Base-by-base conservation (phyloP, 1,284 basidiomycete genomes). In the Sphaerobolus stellatus region DNA sequence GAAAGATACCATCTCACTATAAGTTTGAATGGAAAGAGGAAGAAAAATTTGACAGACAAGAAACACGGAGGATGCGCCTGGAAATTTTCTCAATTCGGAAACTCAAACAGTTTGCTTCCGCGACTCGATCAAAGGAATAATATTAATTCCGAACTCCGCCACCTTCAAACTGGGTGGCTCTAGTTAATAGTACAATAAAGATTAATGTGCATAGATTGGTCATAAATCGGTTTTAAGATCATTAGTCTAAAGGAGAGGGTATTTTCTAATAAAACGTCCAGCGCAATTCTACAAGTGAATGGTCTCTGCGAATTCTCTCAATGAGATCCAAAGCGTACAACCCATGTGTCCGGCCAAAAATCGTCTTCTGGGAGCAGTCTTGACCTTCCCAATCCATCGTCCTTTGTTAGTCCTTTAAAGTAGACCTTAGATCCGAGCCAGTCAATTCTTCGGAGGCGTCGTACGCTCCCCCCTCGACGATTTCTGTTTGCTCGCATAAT, bases 331-430 rank as follows among this genome's bases (percentile, higher is more conserved):
- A 74, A 65, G 55, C 66, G 71, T 40, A 74, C 58, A 13, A 74
- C 60, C 67, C 68, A 75, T 5, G 75, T 75, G 62, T 79, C 76
- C 9, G 65, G 43, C 57, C 54, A 70, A 4, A 59, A 58, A 41
- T 69, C 62, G 22, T 62, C 54, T 7, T 74, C 74, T 18, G 81
- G 82, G 20, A 83, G 58, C 41, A 77, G 54, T 56, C 80, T 73
- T 57, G 68, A 61, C 62, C 76, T 79, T 54, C 71, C 72, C 61
- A 76, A 84, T 2, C 77, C 78, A 20, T 80, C 80, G 55, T 83
- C 77, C 64, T 70, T 76, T 59, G 80, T 77, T 57, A 86, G 61
- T 1, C 84, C 84, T 56, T 73, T 79, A 64, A 86, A 86, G 25
- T 79, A 65, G 2, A 78, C 78, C 29, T 58, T 63, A 33, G 79